Conservation (phyloP, 179 eudicot genomes). For the Corrigiola litoralis region DNA sequence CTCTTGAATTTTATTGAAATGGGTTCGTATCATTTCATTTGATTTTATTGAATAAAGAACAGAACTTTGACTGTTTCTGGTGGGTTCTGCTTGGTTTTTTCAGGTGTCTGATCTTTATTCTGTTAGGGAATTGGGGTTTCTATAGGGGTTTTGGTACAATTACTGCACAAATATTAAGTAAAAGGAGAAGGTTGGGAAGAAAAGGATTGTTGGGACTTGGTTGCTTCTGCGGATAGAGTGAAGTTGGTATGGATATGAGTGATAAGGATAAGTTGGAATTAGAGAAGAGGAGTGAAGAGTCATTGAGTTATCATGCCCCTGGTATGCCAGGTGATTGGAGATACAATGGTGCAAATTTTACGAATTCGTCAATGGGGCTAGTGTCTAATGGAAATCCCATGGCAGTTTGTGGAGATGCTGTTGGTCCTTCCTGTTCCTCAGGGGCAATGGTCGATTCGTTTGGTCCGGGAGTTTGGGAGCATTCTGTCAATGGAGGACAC, state of each 20-base stretch:
- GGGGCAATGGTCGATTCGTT: slow-evolving; percentile 56
- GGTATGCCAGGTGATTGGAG: slow-evolving; percentile 59
- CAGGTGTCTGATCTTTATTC: slow-evolving; percentile 27
- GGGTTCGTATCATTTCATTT: slow-evolving; percentile 7
- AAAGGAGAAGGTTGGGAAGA: neutral
- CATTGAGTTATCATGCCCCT: slow-evolving; percentile 38
- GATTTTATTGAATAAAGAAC: slow-evolving; percentile 5
- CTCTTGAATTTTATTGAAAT: neutral
- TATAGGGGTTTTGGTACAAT: slow-evolving; percentile 11
- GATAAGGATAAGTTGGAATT: slow-evolving; percentile 45
- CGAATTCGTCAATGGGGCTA: slow-evolving; percentile 46
- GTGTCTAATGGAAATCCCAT: slow-evolving; percentile 34
- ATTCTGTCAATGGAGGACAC: slow-evolving; percentile 34
- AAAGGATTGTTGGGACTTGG: neutral
- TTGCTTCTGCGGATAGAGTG: slow-evolving; percentile 13
- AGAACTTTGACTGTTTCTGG: slow-evolving; percentile 6
- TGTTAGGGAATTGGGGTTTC: slow-evolving; percentile 23
- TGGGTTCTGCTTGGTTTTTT: slow-evolving; percentile 19
- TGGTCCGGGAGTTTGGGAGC: slow-evolving; percentile 68
- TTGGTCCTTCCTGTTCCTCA: slow-evolving; percentile 40
- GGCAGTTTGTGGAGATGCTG: slow-evolving; percentile 34
- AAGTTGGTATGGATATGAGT: slow-evolving; percentile 41
- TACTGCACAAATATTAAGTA: neutral
- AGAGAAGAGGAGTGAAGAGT: slow-evolving; percentile 51
- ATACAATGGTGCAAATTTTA: slow-evolving; percentile 35